A percentile compares a stretch with the other conserved stretches of the same genome.
Conservation (phyloP, 192 early-diverging fungal genomes). For the Haplosporangium gracile region DNA sequence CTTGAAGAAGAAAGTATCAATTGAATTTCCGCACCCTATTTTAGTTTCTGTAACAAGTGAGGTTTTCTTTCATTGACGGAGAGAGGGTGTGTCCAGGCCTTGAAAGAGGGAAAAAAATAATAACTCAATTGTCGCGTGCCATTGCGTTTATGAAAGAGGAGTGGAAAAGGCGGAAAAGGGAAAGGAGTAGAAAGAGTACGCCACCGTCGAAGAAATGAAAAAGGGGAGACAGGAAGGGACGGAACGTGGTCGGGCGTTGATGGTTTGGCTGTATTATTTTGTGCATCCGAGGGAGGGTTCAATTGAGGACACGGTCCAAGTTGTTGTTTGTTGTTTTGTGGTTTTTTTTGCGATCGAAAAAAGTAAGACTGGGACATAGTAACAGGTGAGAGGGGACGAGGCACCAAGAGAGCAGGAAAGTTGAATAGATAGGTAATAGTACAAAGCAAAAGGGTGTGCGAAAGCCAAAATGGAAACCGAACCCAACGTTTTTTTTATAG, state of each 20-base stretch:
- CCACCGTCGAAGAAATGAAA: neutral
- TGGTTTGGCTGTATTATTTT: neutral
- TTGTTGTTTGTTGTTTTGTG: neutral
- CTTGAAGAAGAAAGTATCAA: neutral
- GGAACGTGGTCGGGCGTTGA: neutral
- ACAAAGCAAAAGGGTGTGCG: neutral
- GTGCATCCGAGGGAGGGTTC: constrained; percentile 6
- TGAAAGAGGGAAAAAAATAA: neutral
- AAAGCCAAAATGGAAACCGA: neutral
- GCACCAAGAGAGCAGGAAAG: neutral
- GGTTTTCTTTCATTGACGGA: neutral
- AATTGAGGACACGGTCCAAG: constrained; percentile 4
- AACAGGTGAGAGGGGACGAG: neutral
- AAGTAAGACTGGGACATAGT: neutral
- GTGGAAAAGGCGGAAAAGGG: neutral
- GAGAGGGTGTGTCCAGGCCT: neutral
- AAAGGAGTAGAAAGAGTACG: neutral
- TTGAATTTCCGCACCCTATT: constrained; percentile 1
- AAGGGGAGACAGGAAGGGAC: neutral
- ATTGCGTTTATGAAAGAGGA: neutral
- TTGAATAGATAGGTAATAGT: neutral
- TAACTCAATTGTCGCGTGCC: neutral
- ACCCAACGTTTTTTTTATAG: constrained; percentile 6
- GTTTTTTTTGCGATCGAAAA: neutral
- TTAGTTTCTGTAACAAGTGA: neutral